Conservation (phyloP, 768 basidiomycete genomes). For the Lentinus tigrinus region DNA sequence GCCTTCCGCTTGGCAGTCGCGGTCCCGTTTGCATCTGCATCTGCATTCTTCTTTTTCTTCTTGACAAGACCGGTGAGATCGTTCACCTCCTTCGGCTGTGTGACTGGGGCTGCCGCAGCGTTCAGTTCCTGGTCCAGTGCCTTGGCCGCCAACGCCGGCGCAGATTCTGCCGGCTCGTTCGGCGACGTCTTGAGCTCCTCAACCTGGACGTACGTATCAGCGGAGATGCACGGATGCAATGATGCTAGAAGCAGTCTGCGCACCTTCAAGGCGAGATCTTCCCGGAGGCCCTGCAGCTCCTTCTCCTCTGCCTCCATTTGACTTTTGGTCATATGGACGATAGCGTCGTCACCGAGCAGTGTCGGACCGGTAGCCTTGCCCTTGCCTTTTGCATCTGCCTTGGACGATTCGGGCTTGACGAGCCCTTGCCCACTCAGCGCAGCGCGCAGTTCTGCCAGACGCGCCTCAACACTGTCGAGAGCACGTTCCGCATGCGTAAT, state of each 20-base stretch:
- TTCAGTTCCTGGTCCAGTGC: constrained; percentile 75
- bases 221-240: background rate
- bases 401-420: constrained; percentile 32
- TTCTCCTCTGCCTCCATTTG: constrained; percentile 79
- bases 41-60: constrained; percentile 65
- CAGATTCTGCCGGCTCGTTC: constrained; percentile 54
- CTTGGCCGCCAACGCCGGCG: constrained; percentile 68
- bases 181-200: constrained; percentile 89
- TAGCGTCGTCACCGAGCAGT: constrained; percentile 50
- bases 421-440: constrained; percentile 37
- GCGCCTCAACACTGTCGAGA: constrained; percentile 70
- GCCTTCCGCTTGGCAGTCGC: constrained; percentile 64
- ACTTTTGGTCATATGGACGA: constrained; percentile 65
- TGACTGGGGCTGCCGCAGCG: constrained; percentile 33
- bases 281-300: constrained; percentile 71
- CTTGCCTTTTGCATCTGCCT: constrained; percentile 61
- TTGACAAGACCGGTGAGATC: constrained; percentile 86
- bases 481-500: constrained; percentile 81
- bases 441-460: constrained; percentile 59
- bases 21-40: constrained; percentile 29
- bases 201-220: constrained; percentile 47
- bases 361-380: constrained; percentile 54
- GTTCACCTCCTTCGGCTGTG: constrained; percentile 52
- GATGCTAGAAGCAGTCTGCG: constrained; percentile 22
- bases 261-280: constrained; percentile 83